A percentile compares a stretch with the other conserved stretches of the same genome.
phyloP scores from a whole-genome alignment of 345 rosid species.

The Bruguiera gymnorhiza region DNA sequence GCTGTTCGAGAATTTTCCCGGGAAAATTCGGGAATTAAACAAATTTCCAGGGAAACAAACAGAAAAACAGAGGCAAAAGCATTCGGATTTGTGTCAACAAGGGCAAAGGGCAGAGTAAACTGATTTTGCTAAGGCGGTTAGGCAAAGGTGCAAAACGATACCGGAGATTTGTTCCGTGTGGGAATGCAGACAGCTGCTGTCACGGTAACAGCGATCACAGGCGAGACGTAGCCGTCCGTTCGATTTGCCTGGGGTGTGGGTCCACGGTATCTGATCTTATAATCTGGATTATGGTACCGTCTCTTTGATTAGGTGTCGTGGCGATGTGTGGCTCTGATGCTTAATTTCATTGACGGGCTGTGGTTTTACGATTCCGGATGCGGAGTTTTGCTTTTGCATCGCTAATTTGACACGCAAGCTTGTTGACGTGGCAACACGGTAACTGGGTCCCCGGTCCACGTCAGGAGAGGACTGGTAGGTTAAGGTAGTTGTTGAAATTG shows the following conservation, averaged over 20 bases:
- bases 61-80: neutral
- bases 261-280: neutral
- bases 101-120: neutral
- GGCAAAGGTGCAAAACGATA: constrained; percentile 1
- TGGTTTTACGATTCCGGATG: neutral
- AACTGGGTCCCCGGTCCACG: neutral
- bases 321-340: neutral
- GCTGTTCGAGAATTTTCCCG: constrained; percentile 1
- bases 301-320: neutral
- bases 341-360: neutral
- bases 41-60: neutral
- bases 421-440: neutral
- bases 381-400: neutral
- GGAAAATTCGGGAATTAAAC: neutral
- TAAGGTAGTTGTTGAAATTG: neutral
- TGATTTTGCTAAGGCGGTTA: constrained; percentile 15
- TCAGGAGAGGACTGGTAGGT: constrained; percentile 4
- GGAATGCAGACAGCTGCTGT: neutral
- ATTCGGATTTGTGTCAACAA: neutral
- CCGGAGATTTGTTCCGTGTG: neutral
- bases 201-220: constrained; percentile 7
- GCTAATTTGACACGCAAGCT: neutral
- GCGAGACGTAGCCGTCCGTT: neutral
- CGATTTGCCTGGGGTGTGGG: neutral
- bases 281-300: neutral